Percentiles rank a stretch among this genome's conserved stretches.
These are phyloP conservation scores for Exophiala sideris DNA, from an alignment of 2,329 filamentous ascomycete species.

Conservation along the genomic window DNA sequence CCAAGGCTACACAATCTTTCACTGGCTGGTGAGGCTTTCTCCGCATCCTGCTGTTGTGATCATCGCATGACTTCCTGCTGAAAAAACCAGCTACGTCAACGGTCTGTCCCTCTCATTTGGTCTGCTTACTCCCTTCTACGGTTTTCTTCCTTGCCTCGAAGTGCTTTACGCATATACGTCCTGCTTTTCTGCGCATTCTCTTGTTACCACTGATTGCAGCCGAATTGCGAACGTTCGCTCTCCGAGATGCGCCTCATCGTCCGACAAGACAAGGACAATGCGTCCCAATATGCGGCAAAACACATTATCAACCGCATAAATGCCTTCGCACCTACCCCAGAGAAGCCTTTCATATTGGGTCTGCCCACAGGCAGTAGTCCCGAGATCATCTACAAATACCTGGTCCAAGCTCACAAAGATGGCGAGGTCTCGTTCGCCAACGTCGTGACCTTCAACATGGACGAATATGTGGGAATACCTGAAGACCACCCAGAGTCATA, in stretches of 20 bases:
- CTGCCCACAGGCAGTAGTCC: slow-evolving; percentile 81
- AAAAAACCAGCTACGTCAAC: slow-evolving; percentile 18
- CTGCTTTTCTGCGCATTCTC: neutral
- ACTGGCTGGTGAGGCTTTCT: slow-evolving; percentile 12
- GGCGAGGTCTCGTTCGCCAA: slow-evolving; percentile 74
- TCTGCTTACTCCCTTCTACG: neutral
- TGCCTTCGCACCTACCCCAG: slow-evolving; percentile 66
- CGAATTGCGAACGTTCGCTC: neutral
- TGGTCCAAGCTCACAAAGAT: slow-evolving; percentile 54
- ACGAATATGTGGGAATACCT: slow-evolving; percentile 82
- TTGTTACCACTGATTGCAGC: too few relatives aligned
- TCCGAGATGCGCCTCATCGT: slow-evolving; percentile 74
- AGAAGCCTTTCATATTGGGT: slow-evolving; percentile 76
- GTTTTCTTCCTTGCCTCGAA: neutral
- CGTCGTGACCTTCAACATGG: slow-evolving; percentile 93
- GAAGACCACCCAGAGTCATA: slow-evolving; percentile 82
- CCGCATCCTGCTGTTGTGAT: slow-evolving; percentile 12
- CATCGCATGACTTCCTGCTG: slow-evolving; percentile 12
- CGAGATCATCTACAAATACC: slow-evolving; percentile 70
- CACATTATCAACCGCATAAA: slow-evolving; percentile 81
- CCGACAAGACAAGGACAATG: slow-evolving; percentile 65
- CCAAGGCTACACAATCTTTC: neutral
- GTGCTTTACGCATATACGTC: neutral
- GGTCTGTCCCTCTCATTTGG: slow-evolving; percentile 11
- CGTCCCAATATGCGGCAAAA: slow-evolving; percentile 73